A percentile compares a stretch with the other conserved stretches of the same genome.
These are phyloP conservation scores for Botrytis tulipae DNA, from an alignment of 2,329 filamentous ascomycete species.

Conservation along the genomic window DNA sequence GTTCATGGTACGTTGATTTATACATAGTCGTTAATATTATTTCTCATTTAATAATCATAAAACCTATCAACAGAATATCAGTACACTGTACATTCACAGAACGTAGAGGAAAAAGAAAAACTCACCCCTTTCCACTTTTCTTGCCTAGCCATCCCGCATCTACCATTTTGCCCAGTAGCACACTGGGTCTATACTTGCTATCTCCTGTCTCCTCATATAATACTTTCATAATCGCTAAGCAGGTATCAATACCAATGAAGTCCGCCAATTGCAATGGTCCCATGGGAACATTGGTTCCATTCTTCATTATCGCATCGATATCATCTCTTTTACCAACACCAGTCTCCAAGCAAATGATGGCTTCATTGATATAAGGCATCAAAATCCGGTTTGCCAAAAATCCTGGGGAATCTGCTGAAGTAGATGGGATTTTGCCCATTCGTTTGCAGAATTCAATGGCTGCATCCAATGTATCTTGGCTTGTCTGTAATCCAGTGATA, in stretches of 20 bases:
- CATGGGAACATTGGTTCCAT: conserved; percentile 98
- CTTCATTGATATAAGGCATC: conserved; percentile 99
- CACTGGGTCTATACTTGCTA: conserved; percentile 89
- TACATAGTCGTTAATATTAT: background rate
- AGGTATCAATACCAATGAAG: conserved; percentile 96
- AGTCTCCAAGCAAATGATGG: conserved; percentile 92
- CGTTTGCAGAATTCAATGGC: conserved; percentile 82
- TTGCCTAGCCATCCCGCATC: conserved; percentile 97
- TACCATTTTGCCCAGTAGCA: conserved; percentile 90
- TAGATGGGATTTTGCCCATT: conserved; percentile 90
- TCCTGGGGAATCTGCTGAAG: conserved; percentile 85
- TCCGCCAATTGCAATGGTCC: conserved; percentile 90
- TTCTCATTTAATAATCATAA: conserved; percentile 36
- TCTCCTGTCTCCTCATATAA: conserved; percentile 89
- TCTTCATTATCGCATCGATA: conserved; percentile 99
- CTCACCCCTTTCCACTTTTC: conserved; percentile 83
- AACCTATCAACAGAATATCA: conserved; percentile 32
- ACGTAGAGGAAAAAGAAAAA: background rate
- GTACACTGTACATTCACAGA: conserved; percentile 8
- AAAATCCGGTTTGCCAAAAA: conserved; percentile 96
- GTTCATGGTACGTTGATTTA: background rate
- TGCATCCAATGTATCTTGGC: conserved; percentile 73
- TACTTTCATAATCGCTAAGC: conserved; percentile 95
- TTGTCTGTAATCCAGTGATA: conserved; percentile 91
- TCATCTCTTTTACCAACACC: conserved; percentile 84